A percentile compares a stretch with the other conserved stretches of the same genome.
These are phyloP conservation scores for Termitomyces sp. DNA, from an alignment of 768 basidiomycete species.

Conservation along the genomic window DNA sequence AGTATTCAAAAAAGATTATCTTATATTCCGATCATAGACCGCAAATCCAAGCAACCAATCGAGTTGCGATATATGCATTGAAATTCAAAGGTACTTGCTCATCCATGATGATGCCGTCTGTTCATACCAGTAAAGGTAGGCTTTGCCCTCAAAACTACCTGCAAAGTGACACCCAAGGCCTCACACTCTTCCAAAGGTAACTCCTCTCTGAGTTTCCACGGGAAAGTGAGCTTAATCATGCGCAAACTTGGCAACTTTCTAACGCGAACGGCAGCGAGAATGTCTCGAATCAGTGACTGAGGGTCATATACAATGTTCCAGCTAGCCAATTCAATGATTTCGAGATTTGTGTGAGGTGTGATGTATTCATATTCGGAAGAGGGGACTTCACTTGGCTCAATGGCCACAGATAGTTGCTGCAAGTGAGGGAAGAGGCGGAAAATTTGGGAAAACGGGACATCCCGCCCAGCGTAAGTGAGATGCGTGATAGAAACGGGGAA, in stretches of 20 bases:
- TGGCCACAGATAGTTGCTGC: background rate
- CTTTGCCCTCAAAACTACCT: background rate
- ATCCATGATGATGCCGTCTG: background rate
- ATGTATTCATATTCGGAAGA: background rate
- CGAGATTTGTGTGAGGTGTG: background rate
- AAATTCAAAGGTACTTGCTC: too few relatives aligned
- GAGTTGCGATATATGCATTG: too few relatives aligned
- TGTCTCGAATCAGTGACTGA: background rate
- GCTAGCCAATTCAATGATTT: background rate
- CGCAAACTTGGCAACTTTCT: background rate
- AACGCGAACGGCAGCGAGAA: background rate
- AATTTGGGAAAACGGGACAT: background rate
- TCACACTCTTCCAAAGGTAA: background rate
- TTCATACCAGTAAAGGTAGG: background rate
- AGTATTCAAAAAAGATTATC: too few relatives aligned
- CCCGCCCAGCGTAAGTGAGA: background rate
- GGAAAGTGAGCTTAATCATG: background rate
- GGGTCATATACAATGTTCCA: background rate
- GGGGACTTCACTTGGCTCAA: background rate
- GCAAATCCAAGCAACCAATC: too few relatives aligned
- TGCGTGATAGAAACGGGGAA: background rate
- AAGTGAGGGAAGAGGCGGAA: background rate
- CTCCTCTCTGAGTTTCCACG: background rate
- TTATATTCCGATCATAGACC: too few relatives aligned
- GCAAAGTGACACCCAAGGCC: background rate